phyloP scores from a whole-genome alignment of 192 early-diverging fungal species.

The Kappamyces sp. region DNA sequence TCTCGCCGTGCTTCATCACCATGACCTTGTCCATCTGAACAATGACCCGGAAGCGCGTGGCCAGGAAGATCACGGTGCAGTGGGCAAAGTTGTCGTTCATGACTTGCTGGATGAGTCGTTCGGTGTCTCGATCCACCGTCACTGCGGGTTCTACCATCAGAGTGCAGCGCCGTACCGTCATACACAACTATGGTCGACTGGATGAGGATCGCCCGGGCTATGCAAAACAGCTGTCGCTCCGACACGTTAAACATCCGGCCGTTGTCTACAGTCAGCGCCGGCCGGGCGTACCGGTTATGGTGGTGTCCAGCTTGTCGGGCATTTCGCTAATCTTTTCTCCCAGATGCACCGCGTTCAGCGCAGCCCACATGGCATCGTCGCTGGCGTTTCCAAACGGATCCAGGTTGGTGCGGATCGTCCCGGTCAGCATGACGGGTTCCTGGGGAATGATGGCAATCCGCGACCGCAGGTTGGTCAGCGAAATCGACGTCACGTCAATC shows the following conservation, averaged over 20 bases:
- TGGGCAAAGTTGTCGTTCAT: conserved; percentile 33
- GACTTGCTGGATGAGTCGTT: conserved; percentile 28
- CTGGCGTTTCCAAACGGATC: conserved; percentile 60
- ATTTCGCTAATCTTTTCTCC: conserved; percentile 34
- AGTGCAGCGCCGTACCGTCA: conserved; percentile 27
- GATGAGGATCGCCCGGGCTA: conserved; percentile 39
- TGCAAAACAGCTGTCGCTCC: conserved; percentile 42
- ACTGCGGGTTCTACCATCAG: conserved; percentile 24
- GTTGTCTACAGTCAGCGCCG: conserved; percentile 22
- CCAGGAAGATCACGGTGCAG: conserved; percentile 30
- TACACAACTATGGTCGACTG: conserved; percentile 34
- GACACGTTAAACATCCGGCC: conserved; percentile 30
- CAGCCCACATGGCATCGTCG: conserved; percentile 59
- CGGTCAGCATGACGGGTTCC: conserved; percentile 55
- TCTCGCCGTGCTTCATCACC: conserved; percentile 69
- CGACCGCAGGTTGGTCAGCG: conserved; percentile 54
- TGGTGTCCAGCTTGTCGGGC: conserved; percentile 21
- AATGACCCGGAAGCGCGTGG: conserved; percentile 28
- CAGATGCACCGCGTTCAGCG: conserved; percentile 52
- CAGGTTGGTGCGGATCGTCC: conserved; percentile 75
- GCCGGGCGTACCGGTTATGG: conserved; percentile 8
- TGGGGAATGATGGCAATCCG: conserved; percentile 82
- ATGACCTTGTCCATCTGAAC: conserved; percentile 59
- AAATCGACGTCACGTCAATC: conserved; percentile 53
- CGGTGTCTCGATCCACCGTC: conserved; percentile 32